Evolutionary conservation across 495 filamentous ascomycete genomes (phyloP), one percentile per base, ranked within the genome.

Genomic region (Parachaetomium inaequale): DNA sequence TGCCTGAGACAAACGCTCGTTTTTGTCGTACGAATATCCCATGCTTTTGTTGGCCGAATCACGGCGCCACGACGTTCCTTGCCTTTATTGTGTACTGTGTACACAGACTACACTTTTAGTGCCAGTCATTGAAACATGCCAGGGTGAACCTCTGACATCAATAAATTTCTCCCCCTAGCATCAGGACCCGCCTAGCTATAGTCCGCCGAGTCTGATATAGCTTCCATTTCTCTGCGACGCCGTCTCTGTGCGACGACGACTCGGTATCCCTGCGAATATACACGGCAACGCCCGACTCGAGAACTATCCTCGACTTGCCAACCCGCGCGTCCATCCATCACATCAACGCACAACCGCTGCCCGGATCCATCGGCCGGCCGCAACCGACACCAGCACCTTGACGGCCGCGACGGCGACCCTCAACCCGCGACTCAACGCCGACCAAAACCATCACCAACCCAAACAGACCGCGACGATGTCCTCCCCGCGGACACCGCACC

Each of bases 401-500:
- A 52, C 49, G 2, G 28, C 28, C 49, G n/a, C 15, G 26, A 31
- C 51, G 23, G n/a, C 51, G 19, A 14, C 31, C 28, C 14, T 8
- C 25, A n/a, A 17, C 14, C 26, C 42, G 10, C 40, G 23, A 31
- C n/a, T 12, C 56, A 26, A 11, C 45, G 21, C 2, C 57, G 19
- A 50, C 21, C 42, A 8, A 15, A 14, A 23, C 1, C 15, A 6
- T 43, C 3, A 3, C 25, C 19, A 5, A 23, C 25, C 38, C 19
- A 25, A 29, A 7, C 21, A 26, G 10, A 14, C 51, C 49, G 26
- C 25, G 53, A 68, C 23, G 42, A 70, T 69, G 72, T 64, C 64
- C 49, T 84, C 88, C 67, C 88, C 89, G 62, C 79, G 81, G 64
- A 87, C 86, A 17, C 84, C 87, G 38, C 83, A 78, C 54, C 84